Evolutionary conservation across 495 filamentous ascomycete species (phyloP), one percentile per base, ranked within the genome.

Genomic region (Lasiosphaeria ovina): DNA sequence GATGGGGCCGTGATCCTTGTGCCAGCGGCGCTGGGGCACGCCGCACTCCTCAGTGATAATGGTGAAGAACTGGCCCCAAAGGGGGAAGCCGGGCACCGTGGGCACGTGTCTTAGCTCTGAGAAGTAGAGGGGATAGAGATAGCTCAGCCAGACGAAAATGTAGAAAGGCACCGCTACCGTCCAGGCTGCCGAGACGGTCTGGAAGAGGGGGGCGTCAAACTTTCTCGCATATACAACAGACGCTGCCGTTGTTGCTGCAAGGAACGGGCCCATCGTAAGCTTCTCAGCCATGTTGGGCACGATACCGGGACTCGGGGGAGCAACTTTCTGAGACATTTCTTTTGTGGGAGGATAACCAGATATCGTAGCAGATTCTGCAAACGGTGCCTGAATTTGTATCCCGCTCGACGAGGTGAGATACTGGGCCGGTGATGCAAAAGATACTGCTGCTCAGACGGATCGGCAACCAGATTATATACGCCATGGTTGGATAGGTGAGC

Each of bases 31-130:
- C 53, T 69, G 67, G 5, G 67, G 67, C 12, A 69, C 54, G 5
- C 67, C 67, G 35, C 64, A 67, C 54, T 69, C 67, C n/a, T 65
- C 62, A 32, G 7, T 57, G 60, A 69, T 63, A 60, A 69, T 67
- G 59, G 54, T 40, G 36, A 69, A 59, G 55, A 69, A 65, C 55
- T 69, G 67, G 14, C 67, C 67, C 62, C 59, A 63, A 8, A 69
- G 57, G 6, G 67, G 67, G 16, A 48, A 61, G 36, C 67, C 67
- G 0, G 55, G 55, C 0, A 67, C 67, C 3, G 67, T 67, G 5
- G 67, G 67, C 12, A 69, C 36, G 35, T 65, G 51, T 16, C 67
- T 52, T 5, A 69, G 54, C n/a, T 55, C 40, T 1, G 67, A 69
- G 38, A 67, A 62, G 52, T 63, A 62, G 6, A 53, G 4, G 0